Percentiles rank a stretch among this genome's conserved stretches.
Conservation (phyloP, 192 early-diverging fungal species). For the Entophlyctis luteolus region DNA sequence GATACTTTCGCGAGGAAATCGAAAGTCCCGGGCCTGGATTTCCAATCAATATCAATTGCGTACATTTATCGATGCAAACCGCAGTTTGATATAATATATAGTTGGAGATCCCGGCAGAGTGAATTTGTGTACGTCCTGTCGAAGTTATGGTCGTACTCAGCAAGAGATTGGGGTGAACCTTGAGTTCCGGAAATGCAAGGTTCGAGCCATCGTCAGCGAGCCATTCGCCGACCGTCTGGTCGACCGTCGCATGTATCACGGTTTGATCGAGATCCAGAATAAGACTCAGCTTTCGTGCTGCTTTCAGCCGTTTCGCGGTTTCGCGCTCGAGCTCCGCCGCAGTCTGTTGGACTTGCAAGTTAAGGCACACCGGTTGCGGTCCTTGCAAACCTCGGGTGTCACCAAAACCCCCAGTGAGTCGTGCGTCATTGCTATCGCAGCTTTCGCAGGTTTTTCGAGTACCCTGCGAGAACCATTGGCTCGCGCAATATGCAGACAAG, state of each 20-base stretch:
- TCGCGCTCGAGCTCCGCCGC: slow-evolving; percentile 74
- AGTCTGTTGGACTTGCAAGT: slow-evolving; percentile 32
- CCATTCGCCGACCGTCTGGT: slow-evolving; percentile 73
- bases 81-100: slow-evolving; percentile 78
- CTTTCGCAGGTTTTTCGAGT: slow-evolving; percentile 53
- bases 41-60: not conserved
- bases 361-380: not conserved
- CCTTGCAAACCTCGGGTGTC: slow-evolving; percentile 24
- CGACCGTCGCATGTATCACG: slow-evolving; percentile 87
- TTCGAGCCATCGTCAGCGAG: slow-evolving; percentile 60
- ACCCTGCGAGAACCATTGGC: slow-evolving; percentile 33
- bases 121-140: slow-evolving; percentile 72
- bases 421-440: slow-evolving; percentile 77
- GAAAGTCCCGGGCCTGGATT: slow-evolving; percentile 65
- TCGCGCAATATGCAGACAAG: slow-evolving; percentile 32
- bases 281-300: slow-evolving; percentile 71
- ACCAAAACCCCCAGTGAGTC: slow-evolving; percentile 68
- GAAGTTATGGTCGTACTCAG: not conserved
- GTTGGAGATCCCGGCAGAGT: slow-evolving; percentile 62
- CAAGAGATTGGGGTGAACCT: slow-evolving; percentile 26
- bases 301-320: slow-evolving; percentile 60
- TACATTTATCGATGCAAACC: slow-evolving; percentile 38
- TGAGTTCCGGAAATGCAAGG: slow-evolving; percentile 47
- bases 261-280: slow-evolving; percentile 98
- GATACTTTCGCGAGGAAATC: slow-evolving; percentile 71